Evolutionary conservation across 164 flowering plant species (phyloP), one percentile per base, ranked within the genome.

Genomic region (Pachysandra terminalis): DNA sequence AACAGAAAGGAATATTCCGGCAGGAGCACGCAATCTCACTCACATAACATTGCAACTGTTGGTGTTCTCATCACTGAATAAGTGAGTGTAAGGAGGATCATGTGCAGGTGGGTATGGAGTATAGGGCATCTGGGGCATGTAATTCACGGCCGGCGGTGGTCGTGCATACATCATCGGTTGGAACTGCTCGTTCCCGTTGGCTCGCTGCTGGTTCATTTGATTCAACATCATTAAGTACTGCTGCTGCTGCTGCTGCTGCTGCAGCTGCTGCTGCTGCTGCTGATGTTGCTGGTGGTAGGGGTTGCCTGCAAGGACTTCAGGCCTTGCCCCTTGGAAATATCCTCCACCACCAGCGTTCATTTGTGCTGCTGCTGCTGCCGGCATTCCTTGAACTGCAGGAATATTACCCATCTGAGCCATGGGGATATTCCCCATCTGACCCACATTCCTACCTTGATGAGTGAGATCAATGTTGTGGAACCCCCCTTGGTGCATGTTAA

Each of bases 151-250:
- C 6, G 97, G 91, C 2, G 94, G 96, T 0, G 90, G 96, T 65
- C 91, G 73, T 0, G 89, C 89, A 58, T 90, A 90, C 94, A 87
- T 88, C 97, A 95, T 90, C 0, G 91, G 96, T 63, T 91, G 96
- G 69, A 85, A 90, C 80, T 87, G 64, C 49, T 87, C 88, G 52
- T 85, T 84, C 9, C 90, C 95, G 58, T 76, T 72, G 14, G 85
- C 86, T 1, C 84, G 78, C 54, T 90, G 93, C 68, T 90, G 98
- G 74, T 87, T 86, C 97, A 89, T 86, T n/a, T n/a, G n/a, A n/a
- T n/a, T n/a, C n/a, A n/a, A n/a, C 67, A 84, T 85, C 0, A 86
- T 84, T 72, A 84, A 8, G 69, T 84, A 80, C 52, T 88, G 90
- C 56, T 83, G 97, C 27, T 85, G 37, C 37, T 3, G 3, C 7